Percentiles rank a stretch among this genome's conserved stretches.
Conservation (phyloP, 2,329 filamentous ascomycete genomes). For the Penicillium sp. region DNA sequence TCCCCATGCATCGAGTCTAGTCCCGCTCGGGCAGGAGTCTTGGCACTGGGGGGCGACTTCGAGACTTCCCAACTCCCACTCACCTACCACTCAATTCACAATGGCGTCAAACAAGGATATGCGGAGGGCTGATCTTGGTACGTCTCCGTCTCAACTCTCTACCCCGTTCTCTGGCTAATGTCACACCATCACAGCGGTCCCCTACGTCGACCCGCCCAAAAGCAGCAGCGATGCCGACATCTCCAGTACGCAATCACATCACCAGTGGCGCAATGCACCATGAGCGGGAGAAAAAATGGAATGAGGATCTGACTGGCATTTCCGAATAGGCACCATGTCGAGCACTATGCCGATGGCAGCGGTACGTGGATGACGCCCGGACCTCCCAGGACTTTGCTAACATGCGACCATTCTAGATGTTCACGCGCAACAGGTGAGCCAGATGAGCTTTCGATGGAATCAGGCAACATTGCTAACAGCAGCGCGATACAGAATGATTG, state of each 20-base stretch:
- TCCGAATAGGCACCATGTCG: slow-evolving; percentile 55
- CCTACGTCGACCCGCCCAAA: slow-evolving; percentile 73
- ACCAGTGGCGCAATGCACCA: not conserved
- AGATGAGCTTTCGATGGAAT: slow-evolving; percentile 9
- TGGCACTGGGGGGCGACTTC: slow-evolving; percentile 10
- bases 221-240: slow-evolving; percentile 67
- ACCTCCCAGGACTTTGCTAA: slow-evolving; percentile 17
- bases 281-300: not conserved
- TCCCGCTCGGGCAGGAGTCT: slow-evolving; percentile 2
- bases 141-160: slow-evolving; percentile 25
- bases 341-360: slow-evolving; percentile 93
- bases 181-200: slow-evolving; percentile 64
- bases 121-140: slow-evolving; percentile 71
- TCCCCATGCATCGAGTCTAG: slow-evolving; percentile 6
- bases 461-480: slow-evolving; percentile 4
- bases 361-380: slow-evolving; percentile 45
- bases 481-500: slow-evolving; percentile 54
- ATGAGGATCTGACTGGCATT: slow-evolving; percentile 16
- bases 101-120: slow-evolving; percentile 75
- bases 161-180: not conserved
- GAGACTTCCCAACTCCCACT: slow-evolving; percentile 10
- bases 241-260: slow-evolving; percentile 61
- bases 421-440: slow-evolving; percentile 78
- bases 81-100: slow-evolving; percentile 5
- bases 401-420: slow-evolving; percentile 59